Percentiles rank a stretch among this genome's conserved stretches.
phyloP scores from a whole-genome alignment of 331 rosid species.

The Telfairia occidentalis region DNA sequence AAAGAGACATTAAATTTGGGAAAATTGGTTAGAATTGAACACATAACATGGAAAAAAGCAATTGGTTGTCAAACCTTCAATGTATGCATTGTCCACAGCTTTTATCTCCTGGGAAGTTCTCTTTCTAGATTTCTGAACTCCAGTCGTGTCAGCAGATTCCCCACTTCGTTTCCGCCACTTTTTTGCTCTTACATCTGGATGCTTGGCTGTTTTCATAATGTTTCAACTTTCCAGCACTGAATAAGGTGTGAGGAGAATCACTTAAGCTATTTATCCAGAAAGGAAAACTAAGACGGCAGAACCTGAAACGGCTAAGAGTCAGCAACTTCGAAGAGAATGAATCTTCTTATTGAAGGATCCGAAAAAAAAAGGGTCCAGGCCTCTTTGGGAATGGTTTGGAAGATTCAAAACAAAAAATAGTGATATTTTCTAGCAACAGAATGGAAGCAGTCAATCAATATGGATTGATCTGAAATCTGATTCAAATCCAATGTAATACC shows the following conservation, averaged over 20 bases:
- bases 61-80: background rate
- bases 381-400: too few species aligned
- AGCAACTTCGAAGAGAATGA: too few species aligned
- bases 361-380: too few species aligned
- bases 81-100: constrained; percentile 24
- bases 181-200: background rate
- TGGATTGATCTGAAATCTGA: too few species aligned
- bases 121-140: constrained; percentile 31
- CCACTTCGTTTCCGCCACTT: constrained; percentile 24
- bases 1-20: background rate
- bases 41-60: background rate
- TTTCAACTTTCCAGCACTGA: constrained; percentile 24
- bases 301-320: background rate
- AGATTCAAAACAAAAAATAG: too few species aligned
- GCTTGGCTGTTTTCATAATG: constrained; percentile 28
- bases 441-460: too few species aligned
- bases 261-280: background rate
- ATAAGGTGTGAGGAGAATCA: background rate
- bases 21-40: background rate
- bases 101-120: constrained; percentile 21
- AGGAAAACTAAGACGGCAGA: background rate
- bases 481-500: too few species aligned
- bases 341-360: too few species aligned
- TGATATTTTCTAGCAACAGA: too few species aligned
- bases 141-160: constrained; percentile 21